A percentile compares a stretch with the other conserved stretches of the same genome.
These are phyloP conservation scores for Fusarium guadeloupense DNA, from an alignment of 2,329 filamentous ascomycete species.

Conservation along the genomic window DNA sequence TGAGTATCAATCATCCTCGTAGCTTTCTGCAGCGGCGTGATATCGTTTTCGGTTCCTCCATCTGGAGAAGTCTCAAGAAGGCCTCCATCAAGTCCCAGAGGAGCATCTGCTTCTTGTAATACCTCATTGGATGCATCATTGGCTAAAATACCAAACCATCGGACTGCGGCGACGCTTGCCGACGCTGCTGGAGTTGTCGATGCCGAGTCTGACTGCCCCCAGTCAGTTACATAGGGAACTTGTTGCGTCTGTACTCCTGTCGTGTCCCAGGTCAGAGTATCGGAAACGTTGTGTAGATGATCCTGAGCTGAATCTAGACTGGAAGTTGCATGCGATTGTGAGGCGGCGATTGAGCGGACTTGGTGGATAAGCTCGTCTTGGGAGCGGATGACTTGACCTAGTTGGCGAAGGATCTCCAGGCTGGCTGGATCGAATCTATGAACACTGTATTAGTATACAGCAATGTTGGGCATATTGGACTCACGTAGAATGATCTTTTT, in stretches of 20 bases:
- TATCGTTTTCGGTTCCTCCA: conserved; percentile 8
- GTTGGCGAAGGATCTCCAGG: conserved; percentile 46
- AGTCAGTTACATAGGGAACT: neutral
- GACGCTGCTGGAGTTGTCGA: conserved; percentile 38
- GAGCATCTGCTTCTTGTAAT: neutral
- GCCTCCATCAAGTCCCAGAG: neutral
- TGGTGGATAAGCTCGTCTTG: conserved; percentile 33
- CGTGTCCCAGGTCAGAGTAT: conserved; percentile 1
- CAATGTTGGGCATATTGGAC: neutral
- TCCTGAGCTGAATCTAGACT: neutral
- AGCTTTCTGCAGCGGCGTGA: conserved; percentile 25
- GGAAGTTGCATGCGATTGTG: neutral
- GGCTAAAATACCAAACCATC: conserved; percentile 41
- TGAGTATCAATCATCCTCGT: conserved; percentile 35
- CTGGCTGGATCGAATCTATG: conserved; percentile 50
- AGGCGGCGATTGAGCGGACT: conserved; percentile 24
- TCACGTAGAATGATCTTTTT: conserved; percentile 43
- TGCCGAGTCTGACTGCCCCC: conserved; percentile 28
- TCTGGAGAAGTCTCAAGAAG: conserved; percentile 12
- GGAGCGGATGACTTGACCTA: conserved; percentile 33
- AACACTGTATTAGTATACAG: neutral
- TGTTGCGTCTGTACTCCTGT: conserved; percentile 3
- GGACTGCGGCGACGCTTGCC: conserved; percentile 36
- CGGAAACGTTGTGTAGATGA: neutral
- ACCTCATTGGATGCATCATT: conserved; percentile 25